phyloP scores from a whole-genome alignment of 2,329 filamentous ascomycete species.

The Herpotrichia juniperi region DNA sequence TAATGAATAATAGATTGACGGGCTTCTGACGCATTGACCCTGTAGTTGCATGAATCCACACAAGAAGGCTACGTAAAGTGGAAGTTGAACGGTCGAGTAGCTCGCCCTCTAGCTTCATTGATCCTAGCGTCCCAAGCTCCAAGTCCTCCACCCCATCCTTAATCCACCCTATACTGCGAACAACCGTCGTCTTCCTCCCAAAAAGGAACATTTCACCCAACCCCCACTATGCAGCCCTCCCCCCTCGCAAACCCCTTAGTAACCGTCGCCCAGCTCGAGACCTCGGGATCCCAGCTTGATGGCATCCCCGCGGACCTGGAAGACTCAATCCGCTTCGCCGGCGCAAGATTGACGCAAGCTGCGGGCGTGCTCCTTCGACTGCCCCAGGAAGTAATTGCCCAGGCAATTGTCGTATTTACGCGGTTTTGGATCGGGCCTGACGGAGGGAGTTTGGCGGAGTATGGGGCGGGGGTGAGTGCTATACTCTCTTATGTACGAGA shows the following conservation, averaged over 20 bases:
- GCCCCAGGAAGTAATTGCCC: slow-evolving; percentile 83
- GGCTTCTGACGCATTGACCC: too few relatives aligned
- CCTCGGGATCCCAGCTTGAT: slow-evolving; percentile 60
- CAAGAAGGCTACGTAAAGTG: too few relatives aligned
- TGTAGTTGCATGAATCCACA: too few relatives aligned
- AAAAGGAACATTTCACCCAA: slow-evolving; percentile 6
- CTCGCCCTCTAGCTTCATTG: neutral
- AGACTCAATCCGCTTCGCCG: slow-evolving; percentile 72
- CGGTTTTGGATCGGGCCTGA: slow-evolving; percentile 76
- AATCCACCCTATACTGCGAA: neutral
- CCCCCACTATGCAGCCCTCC: slow-evolving; percentile 34
- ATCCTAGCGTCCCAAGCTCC: slow-evolving; percentile 11
- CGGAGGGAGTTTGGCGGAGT: slow-evolving; percentile 54
- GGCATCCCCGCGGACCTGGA: slow-evolving; percentile 71
- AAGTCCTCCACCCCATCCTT: slow-evolving; percentile 4
- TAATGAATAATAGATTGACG: too few relatives aligned
- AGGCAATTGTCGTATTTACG: slow-evolving; percentile 81
- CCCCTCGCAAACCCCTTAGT: slow-evolving; percentile 72
- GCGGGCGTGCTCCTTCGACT: slow-evolving; percentile 82
- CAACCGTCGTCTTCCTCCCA: neutral
- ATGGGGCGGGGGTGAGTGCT: slow-evolving; percentile 64
- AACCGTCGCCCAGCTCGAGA: slow-evolving; percentile 71
- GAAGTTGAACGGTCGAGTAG: neutral
- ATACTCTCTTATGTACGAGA: neutral
- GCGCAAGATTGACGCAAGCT: slow-evolving; percentile 76